phyloP scores from a whole-genome alignment of 305 asterid genomes.

The Petunia hybrid region DNA sequence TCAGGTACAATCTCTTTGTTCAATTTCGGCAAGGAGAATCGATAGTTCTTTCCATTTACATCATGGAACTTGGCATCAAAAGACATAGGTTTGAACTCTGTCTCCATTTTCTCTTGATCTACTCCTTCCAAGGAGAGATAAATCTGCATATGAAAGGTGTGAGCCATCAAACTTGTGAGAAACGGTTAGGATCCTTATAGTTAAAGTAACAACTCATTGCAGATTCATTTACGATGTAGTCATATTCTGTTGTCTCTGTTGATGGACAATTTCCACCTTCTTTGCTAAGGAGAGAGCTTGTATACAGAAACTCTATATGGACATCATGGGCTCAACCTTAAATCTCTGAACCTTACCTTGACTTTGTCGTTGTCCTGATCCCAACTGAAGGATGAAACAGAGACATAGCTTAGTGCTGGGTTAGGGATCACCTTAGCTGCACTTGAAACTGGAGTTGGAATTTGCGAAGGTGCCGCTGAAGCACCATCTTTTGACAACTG shows the following conservation, averaged over 20 bases:
- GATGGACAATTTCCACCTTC: background rate
- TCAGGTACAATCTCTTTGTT: conserved; percentile 76
- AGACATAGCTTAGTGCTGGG: conserved; percentile 48
- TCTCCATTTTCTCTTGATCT: conserved; percentile 68
- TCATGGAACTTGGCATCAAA: conserved; percentile 73
- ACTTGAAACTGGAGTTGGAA: conserved; percentile 47
- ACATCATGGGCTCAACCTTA: background rate
- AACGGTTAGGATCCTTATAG: background rate
- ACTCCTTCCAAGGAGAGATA: conserved; percentile 82
- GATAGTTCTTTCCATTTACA: conserved; percentile 79
- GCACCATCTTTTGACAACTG: conserved; percentile 56
- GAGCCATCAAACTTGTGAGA: background rate
- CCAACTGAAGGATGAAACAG: conserved; percentile 93
- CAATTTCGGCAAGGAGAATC: conserved; percentile 78
- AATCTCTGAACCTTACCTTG: conserved; percentile 51
- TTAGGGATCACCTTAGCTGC: conserved; percentile 45
- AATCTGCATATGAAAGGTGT: conserved; percentile 47
- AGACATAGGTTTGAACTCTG: conserved; percentile 71
- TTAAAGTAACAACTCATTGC: background rate
- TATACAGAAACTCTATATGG: background rate
- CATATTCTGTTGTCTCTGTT: background rate
- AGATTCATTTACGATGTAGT: background rate
- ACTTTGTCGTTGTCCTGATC: conserved; percentile 84
- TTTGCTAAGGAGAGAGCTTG: background rate
- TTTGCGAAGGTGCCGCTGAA: conserved; percentile 40